phyloP scores from a whole-genome alignment of 2,329 filamentous ascomycete genomes.

The Dactylellina haptotyla region DNA sequence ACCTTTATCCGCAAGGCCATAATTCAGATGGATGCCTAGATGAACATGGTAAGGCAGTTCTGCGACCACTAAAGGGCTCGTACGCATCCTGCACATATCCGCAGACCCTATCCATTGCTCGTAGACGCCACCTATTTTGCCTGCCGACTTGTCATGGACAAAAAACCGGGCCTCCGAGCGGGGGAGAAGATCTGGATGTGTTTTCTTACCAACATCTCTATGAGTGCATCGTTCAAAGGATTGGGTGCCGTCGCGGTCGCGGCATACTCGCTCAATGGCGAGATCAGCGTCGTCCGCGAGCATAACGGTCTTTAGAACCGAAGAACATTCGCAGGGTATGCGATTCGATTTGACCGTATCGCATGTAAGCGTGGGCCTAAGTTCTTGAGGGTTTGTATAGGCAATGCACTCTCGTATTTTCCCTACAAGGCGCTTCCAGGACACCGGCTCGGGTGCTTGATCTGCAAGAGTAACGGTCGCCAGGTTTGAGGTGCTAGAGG shows the following conservation, averaged over 20 bases:
- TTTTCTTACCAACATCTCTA: constrained; percentile 17
- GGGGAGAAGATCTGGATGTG: constrained; percentile 24
- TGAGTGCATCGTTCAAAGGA: constrained; percentile 22
- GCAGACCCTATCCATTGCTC: constrained; percentile 23
- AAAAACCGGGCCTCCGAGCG: constrained; percentile 20
- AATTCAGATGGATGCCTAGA: constrained; percentile 12
- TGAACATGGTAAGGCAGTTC: constrained; percentile 17
- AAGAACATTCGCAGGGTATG: constrained; percentile 20
- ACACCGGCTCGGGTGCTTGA: constrained; percentile 1
- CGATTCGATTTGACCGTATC: constrained; percentile 16
- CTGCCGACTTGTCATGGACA: constrained; percentile 22
- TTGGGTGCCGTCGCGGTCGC: constrained; percentile 13
- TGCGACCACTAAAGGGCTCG: constrained; percentile 5
- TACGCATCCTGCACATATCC: constrained; percentile 15
- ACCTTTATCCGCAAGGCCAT: constrained; percentile 20
- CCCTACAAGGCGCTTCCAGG: constrained; percentile 12
- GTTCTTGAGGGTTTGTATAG: constrained; percentile 26
- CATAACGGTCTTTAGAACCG: constrained; percentile 16
- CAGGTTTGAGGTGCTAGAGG: constrained; percentile 1
- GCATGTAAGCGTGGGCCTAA: constrained; percentile 16
- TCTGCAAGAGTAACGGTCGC: constrained; percentile 12
- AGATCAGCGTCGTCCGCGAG: constrained; percentile 3
- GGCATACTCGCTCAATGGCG: constrained; percentile 16
- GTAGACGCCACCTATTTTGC: constrained; percentile 20
- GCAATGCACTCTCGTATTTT: constrained; percentile 22